These are phyloP conservation scores for Tolypocladium amazonense DNA, from an alignment of 2,329 filamentous ascomycete species.

Conservation along the genomic window DNA sequence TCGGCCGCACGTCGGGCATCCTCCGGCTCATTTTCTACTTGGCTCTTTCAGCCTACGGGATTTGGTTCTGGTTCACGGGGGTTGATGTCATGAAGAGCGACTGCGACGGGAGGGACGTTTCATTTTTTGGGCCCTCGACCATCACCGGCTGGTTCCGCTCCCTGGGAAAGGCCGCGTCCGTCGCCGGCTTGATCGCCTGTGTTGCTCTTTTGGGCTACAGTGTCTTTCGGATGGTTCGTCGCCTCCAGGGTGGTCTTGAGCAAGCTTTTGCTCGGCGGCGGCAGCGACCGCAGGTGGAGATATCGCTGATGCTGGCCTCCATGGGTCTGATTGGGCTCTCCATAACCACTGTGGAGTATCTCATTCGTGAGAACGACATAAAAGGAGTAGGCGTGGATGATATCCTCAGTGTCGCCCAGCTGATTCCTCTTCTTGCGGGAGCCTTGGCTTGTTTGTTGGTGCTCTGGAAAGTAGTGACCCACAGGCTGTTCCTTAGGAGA, in stretches of 20 bases:
- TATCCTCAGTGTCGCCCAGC: conserved; percentile 10
- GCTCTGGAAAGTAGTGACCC: conserved; percentile 9
- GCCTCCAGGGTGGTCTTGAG: conserved; percentile 5
- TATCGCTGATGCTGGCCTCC: conserved; percentile 9
- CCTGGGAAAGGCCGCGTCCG: conserved; percentile 7
- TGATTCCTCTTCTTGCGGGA: conserved; percentile 13
- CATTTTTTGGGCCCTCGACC: conserved; percentile 8
- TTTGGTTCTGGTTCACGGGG: conserved; percentile 13
- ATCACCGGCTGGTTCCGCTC: conserved; percentile 10
- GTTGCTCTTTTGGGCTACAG: conserved; percentile 1
- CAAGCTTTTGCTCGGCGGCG: conserved; percentile 1
- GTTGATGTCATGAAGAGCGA: conserved; percentile 8
- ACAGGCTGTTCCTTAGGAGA: conserved; percentile 7
- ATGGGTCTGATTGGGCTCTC: conserved; percentile 9
- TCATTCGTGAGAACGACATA: conserved; percentile 9
- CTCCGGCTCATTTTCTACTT: conserved; percentile 12
- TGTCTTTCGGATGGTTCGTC: not conserved
- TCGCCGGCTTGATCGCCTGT: conserved; percentile 8
- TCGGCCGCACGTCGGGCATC: conserved; percentile 9
- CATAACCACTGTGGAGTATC: conserved; percentile 9
- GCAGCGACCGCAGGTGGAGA: conserved; percentile 9
- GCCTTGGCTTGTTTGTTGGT: conserved; percentile 6
- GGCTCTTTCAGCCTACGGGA: conserved; percentile 10
- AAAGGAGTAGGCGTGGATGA: conserved; percentile 3
- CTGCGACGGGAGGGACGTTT: conserved; percentile 4